These are phyloP conservation scores for Scutellaria barbata DNA, from an alignment of 257 asterid species.

Conservation along the genomic window DNA sequence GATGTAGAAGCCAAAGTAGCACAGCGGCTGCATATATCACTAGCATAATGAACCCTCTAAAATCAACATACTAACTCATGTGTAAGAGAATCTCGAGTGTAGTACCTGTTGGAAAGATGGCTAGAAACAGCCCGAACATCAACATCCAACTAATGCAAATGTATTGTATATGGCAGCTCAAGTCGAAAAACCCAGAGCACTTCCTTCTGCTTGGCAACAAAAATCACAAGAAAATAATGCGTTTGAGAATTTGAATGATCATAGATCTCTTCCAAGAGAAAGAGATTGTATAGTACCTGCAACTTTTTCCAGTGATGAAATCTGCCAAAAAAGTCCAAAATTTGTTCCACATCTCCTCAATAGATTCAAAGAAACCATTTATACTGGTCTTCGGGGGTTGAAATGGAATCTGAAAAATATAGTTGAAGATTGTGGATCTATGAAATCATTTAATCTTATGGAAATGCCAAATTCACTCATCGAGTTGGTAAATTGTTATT, in stretches of 20 bases:
- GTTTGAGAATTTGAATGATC: neutral
- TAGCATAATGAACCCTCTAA: neutral
- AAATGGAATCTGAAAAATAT: slow-evolving; percentile 69
- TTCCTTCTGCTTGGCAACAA: slow-evolving; percentile 57
- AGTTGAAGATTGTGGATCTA: neutral
- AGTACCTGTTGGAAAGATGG: slow-evolving; percentile 86
- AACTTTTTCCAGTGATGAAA: slow-evolving; percentile 77
- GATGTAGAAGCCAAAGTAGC: slow-evolving; percentile 84
- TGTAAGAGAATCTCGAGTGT: neutral
- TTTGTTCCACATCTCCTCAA: slow-evolving; percentile 71
- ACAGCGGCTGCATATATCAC: slow-evolving; percentile 61
- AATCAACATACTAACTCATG: slow-evolving; percentile 6
- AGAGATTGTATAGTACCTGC: slow-evolving; percentile 60
- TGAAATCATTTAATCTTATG: too few relatives aligned
- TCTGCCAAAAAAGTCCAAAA: slow-evolving; percentile 61
- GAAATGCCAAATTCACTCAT: too few relatives aligned
- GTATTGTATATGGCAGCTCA: slow-evolving; percentile 86
- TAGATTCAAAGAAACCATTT: slow-evolving; percentile 77
- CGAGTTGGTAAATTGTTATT: too few relatives aligned
- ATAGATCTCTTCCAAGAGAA: neutral
- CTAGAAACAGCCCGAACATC: slow-evolving; percentile 72
- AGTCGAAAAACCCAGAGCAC: slow-evolving; percentile 84
- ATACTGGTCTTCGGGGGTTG: slow-evolving; percentile 75
- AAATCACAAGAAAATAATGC: slow-evolving; percentile 19
- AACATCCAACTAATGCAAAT: slow-evolving; percentile 87